Conservation (phyloP, 208 protist genomes). For the Leishmania tropica region DNA sequence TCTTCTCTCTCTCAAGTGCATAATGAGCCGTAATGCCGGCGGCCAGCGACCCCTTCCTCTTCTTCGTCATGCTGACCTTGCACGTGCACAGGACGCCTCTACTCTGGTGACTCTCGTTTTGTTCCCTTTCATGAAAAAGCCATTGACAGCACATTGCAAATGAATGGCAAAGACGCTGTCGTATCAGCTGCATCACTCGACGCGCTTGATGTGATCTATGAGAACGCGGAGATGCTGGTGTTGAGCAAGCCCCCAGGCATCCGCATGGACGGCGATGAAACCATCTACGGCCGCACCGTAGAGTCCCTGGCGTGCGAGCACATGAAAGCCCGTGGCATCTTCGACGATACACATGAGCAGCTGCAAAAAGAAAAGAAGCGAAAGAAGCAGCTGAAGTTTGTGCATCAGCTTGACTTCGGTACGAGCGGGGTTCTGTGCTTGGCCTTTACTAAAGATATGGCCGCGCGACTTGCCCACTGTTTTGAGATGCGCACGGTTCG, state of each 20-base stretch:
- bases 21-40: background rate
- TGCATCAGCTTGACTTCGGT: slow-evolving; percentile 92
- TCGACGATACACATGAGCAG: slow-evolving; percentile 30
- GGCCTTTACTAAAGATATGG: slow-evolving; percentile 82
- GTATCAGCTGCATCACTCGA: background rate
- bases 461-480: slow-evolving; percentile 74
- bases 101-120: too few relatives aligned
- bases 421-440: slow-evolving; percentile 92
- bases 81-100: background rate
- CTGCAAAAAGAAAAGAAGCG: slow-evolving; percentile 35
- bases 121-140: background rate
- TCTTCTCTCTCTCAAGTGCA: background rate
- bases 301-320: slow-evolving; percentile 54
- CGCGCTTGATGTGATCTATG: slow-evolving; percentile 47
- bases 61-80: background rate
- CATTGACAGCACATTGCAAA: background rate
- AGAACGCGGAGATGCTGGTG: slow-evolving; percentile 77
- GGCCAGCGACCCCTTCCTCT: background rate
- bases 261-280: slow-evolving; percentile 74
- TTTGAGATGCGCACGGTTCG: slow-evolving; percentile 84
- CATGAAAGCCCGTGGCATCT: slow-evolving; percentile 38
- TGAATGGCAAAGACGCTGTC: background rate
- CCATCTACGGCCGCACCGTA: slow-evolving; percentile 37
- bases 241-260: slow-evolving; percentile 89
- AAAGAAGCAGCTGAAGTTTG: slow-evolving; percentile 82